Percentiles rank a stretch among this genome's conserved stretches.
Conservation (phyloP, 2,329 filamentous ascomycete genomes). For the Diplodia mutila region DNA sequence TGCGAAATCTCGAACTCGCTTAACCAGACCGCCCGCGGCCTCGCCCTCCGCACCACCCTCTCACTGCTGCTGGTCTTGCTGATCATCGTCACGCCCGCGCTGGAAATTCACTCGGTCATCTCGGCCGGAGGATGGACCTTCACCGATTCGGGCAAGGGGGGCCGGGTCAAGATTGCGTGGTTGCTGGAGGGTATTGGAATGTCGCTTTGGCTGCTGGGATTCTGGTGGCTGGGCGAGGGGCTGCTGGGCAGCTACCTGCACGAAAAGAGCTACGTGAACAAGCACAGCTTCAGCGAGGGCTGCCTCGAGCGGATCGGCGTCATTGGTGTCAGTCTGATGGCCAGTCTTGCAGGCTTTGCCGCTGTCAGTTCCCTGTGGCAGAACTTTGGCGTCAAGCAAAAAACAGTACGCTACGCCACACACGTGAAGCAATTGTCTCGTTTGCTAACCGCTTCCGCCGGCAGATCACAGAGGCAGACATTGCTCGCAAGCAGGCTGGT, state of each 20-base stretch:
- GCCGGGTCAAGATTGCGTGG: constrained; percentile 66
- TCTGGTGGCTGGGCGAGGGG: constrained; percentile 75
- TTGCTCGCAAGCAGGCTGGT: constrained; percentile 76
- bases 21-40: constrained; percentile 66
- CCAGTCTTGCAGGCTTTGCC: constrained; percentile 83
- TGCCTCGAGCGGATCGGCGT: constrained; percentile 73
- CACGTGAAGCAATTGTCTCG: constrained; percentile 27
- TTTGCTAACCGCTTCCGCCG: not conserved
- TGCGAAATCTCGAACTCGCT: constrained; percentile 81
- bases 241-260: constrained; percentile 61
- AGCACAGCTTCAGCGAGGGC: constrained; percentile 57
- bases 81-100: constrained; percentile 74
- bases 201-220: constrained; percentile 68
- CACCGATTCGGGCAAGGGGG: constrained; percentile 51
- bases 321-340: constrained; percentile 85
- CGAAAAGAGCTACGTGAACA: constrained; percentile 46
- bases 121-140: constrained; percentile 65
- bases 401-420: constrained; percentile 50
- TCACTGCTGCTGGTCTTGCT: constrained; percentile 72
- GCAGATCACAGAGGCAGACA: constrained; percentile 69
- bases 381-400: constrained; percentile 69
- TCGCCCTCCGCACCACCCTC: constrained; percentile 71
- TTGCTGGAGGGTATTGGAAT: constrained; percentile 66
- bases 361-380: constrained; percentile 89
- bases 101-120: constrained; percentile 73